Base-by-base conservation (phyloP, 352 stramenopile genomes). In the Phytopythium cucurbitacearum region DNA sequence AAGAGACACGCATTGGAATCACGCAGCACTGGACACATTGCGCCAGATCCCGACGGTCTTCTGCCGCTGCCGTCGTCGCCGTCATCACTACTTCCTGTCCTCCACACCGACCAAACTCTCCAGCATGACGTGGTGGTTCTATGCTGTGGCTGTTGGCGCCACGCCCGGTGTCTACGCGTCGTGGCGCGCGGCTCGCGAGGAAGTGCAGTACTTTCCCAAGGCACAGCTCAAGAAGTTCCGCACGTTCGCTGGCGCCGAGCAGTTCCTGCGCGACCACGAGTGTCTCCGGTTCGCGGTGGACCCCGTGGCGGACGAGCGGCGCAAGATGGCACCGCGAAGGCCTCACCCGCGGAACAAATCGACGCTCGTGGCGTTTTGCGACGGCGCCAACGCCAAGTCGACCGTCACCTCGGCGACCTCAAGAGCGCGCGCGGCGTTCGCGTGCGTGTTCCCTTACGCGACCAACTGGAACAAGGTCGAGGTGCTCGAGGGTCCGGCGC, bases 141-240 rank as follows among this genome's bases (percentile, higher is more conserved):
- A 87, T 58, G 76, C 76, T 0, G 79, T 87, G 32, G 71, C 76
- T 0, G 53, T 69, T 2, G 79, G 79, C 0, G 64, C 73, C 32
- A 44, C n/a, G 5, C 64, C 57, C 4, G 79, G 79, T 35, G 56
- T 89, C 33, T 89, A 70, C 62, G 64, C 37, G 12, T 59, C 67
- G 4, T 89, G 73, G 64, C 53, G 62, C 13, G 48, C 69, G 11
- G 65, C 74, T 0, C 55, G 69, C 37, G 50, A 53, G 15, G 57
- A 80, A 48, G 71, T 87, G 38, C 67, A 71, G 33, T 67, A 72
- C 9, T 85, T 69, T 43, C 44, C 65, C 7, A 61, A 64, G 15
- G 67, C 67, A 35, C 49, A 53, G 16, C 78, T 70, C 51, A 87
- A 89, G 49, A 87, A 85, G 43, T 86, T 89, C 43, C 35, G 60